Percentiles rank a stretch among this genome's conserved stretches.
These are phyloP conservation scores for Aureobasidium sp. DNA, from an alignment of 2,329 filamentous ascomycete species.

Conservation along the genomic window DNA sequence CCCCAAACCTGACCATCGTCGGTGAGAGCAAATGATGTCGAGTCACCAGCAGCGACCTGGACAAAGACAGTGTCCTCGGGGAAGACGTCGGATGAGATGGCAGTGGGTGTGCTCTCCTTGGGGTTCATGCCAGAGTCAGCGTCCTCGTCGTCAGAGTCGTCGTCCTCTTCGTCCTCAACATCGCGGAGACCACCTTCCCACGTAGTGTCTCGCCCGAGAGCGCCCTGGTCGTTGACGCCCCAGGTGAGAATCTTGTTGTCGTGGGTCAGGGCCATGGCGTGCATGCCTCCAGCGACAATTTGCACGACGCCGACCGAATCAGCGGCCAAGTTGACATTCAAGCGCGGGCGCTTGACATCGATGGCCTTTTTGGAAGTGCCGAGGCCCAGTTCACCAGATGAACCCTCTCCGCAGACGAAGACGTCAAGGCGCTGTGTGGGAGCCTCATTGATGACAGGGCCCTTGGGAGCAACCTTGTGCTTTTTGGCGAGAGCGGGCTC, in stretches of 20 bases:
- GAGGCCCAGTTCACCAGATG: constrained; percentile 74
- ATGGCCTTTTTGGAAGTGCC: constrained; percentile 59
- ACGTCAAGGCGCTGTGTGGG: constrained; percentile 61
- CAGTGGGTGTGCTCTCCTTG: constrained; percentile 59
- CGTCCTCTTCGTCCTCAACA: constrained; percentile 48
- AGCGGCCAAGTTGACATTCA: constrained; percentile 55
- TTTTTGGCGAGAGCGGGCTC: constrained; percentile 22
- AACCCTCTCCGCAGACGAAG: constrained; percentile 74
- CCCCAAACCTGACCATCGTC: constrained; percentile 70
- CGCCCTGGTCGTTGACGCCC: constrained; percentile 82
- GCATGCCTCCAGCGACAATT: constrained; percentile 75
- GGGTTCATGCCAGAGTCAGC: constrained; percentile 63
- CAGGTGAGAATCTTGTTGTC: constrained; percentile 79
- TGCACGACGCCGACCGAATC: constrained; percentile 61
- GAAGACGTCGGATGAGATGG: constrained; percentile 51
- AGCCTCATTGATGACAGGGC: constrained; percentile 52
- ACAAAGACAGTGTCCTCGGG: constrained; percentile 56
- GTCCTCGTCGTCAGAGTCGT: constrained; percentile 50
- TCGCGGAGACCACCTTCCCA: constrained; percentile 58
- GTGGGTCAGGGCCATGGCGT: constrained; percentile 66
- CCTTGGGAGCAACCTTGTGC: constrained; percentile 21
- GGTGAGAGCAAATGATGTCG: constrained; percentile 68
- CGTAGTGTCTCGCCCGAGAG: constrained; percentile 66
- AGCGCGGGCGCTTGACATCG: constrained; percentile 67
- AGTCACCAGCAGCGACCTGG: constrained; percentile 66